A percentile compares a stretch with the other conserved stretches of the same genome.
Evolutionary conservation across 2,329 filamentous ascomycete species (phyloP).

Genomic region (Trichoderma atroviride): DNA sequence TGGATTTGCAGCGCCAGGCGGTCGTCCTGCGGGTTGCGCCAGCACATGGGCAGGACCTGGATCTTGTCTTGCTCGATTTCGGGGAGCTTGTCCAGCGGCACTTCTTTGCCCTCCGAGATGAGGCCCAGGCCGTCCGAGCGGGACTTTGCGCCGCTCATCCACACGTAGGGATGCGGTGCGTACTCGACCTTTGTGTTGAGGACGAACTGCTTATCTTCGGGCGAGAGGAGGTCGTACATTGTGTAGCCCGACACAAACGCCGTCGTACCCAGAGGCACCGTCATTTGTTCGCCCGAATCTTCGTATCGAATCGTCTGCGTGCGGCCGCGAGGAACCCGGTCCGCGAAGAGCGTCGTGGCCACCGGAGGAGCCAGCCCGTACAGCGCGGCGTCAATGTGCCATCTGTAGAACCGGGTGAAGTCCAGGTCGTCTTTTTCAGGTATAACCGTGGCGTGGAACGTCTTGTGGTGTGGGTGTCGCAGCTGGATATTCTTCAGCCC

Average conservation of each 20-base stretch:
- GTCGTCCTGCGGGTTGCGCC: constrained; percentile 74
- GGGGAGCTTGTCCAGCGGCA: constrained; percentile 62
- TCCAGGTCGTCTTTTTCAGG: constrained; percentile 54
- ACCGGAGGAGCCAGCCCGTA: constrained; percentile 75
- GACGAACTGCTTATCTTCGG: constrained; percentile 68
- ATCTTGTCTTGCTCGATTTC: constrained; percentile 67
- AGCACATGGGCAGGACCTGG: constrained; percentile 74
- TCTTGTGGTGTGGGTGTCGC: constrained; percentile 75
- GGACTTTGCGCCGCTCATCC: constrained; percentile 73
- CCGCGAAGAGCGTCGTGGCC: constrained; percentile 72
- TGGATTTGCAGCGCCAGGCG: constrained; percentile 73
- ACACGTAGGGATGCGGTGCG: constrained; percentile 78
- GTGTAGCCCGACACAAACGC: constrained; percentile 72
- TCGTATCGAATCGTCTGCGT: constrained; percentile 72
- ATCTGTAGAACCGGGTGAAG: constrained; percentile 67
- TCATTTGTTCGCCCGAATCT: constrained; percentile 66
- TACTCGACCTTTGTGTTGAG: constrained; percentile 71
- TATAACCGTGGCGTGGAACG: constrained; percentile 70
- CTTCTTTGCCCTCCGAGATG: constrained; percentile 65
- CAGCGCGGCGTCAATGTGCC: constrained; percentile 79
- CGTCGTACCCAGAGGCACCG: constrained; percentile 73
- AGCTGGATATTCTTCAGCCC: constrained; percentile 69
- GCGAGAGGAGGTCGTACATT: constrained; percentile 69
- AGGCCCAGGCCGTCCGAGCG: constrained; percentile 72
- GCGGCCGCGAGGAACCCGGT: constrained; percentile 69